phyloP scores from a whole-genome alignment of 495 filamentous ascomycete genomes.

The Penicillium coprophilum region DNA sequence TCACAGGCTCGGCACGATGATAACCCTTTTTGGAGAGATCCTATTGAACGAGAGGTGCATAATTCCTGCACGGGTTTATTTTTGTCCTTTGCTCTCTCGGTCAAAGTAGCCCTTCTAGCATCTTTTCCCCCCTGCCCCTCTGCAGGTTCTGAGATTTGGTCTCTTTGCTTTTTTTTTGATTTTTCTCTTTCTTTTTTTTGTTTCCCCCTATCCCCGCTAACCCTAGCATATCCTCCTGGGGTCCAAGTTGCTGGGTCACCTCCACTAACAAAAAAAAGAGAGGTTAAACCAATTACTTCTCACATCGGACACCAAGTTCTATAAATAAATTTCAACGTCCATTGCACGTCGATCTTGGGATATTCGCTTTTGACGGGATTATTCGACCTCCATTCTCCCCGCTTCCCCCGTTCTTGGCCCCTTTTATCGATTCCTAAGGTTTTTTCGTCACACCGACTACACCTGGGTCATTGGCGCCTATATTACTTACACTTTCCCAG shows the following conservation, averaged over 20 bases:
- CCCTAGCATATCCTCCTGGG: conserved; percentile 12
- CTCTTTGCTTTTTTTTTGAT: conserved; percentile 11
- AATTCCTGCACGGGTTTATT: conserved; percentile 34
- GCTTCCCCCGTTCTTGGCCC: conserved; percentile 2
- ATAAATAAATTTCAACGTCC: conserved; percentile 22
- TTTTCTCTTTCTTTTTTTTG: not conserved
- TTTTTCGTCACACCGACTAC: conserved; percentile 14
- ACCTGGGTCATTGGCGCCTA: conserved; percentile 11
- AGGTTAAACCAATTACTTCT: not conserved
- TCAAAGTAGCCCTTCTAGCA: conserved; percentile 13
- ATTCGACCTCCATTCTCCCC: not conserved
- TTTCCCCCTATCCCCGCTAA: conserved; percentile 3
- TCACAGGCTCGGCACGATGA: conserved; percentile 6
- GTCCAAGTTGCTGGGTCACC: conserved; percentile 17
- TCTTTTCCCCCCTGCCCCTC: conserved; percentile 14
- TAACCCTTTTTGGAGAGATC: conserved; percentile 6
- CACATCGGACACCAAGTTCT: conserved; percentile 13
- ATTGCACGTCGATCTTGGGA: not conserved
- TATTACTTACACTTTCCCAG: conserved; percentile 11
- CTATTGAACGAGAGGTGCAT: conserved; percentile 30
- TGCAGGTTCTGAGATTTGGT: conserved; percentile 6
- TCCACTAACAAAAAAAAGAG: not conserved
- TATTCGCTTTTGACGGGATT: not conserved
- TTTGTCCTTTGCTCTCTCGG: conserved; percentile 26
- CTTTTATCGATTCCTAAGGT: not conserved